phyloP scores from a whole-genome alignment of 2,329 filamentous ascomycete species.

The Cercospora sp. region DNA sequence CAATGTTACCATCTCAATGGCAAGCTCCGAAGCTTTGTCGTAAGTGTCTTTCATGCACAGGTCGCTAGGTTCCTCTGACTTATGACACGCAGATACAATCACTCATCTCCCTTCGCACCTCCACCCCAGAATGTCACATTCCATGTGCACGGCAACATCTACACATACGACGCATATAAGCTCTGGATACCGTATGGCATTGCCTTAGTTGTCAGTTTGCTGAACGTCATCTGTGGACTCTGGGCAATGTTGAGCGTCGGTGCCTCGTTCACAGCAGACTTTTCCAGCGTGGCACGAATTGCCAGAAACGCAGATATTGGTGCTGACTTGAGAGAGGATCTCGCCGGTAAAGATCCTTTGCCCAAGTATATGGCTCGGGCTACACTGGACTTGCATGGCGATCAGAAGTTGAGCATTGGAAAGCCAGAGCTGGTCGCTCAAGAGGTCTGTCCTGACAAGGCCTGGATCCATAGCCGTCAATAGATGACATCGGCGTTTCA shows the following conservation, averaged over 20 bases:
- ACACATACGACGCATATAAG: constrained; percentile 16
- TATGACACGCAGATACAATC: not conserved
- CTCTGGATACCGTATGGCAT: constrained; percentile 24
- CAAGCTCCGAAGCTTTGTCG: constrained; percentile 15
- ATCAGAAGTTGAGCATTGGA: not conserved
- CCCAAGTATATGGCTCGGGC: constrained; percentile 2
- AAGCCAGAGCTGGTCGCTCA: not conserved
- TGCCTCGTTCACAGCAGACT: constrained; percentile 19
- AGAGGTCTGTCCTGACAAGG: not conserved
- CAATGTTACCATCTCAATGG: constrained; percentile 20
- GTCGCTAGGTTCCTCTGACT: not conserved
- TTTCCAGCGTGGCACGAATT: constrained; percentile 24
- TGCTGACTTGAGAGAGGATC: not conserved
- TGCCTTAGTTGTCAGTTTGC: constrained; percentile 15
- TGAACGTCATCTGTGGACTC: constrained; percentile 17
- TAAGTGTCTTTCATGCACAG: not conserved
- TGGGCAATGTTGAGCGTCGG: constrained; percentile 16
- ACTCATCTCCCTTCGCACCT: constrained; percentile 10
- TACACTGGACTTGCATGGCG: not conserved
- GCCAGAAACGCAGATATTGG: not conserved
- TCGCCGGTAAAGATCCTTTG: constrained; percentile 6
- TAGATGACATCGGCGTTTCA: not conserved
- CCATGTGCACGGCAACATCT: constrained; percentile 15
- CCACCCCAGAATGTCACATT: constrained; percentile 10
- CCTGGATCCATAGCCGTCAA: not conserved